Evolutionary conservation across 2,329 filamentous ascomycete species (phyloP).

Genomic region (Clonostachys byssicola): DNA sequence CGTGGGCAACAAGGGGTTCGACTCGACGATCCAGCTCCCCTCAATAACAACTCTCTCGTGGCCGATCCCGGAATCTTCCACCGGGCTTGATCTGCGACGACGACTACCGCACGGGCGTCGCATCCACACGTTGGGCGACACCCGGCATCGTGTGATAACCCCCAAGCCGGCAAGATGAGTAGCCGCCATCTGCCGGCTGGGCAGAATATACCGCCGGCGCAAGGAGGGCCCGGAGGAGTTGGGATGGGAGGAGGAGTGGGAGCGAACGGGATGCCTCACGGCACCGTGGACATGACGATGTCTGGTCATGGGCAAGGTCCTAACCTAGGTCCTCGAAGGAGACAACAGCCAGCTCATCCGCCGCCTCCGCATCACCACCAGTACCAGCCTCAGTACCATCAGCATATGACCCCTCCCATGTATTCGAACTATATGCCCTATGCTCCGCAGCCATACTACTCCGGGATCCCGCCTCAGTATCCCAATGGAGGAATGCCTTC

Average conservation of each 20-base stretch:
- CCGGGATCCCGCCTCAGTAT: slow-evolving; percentile 56
- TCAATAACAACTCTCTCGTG: neutral
- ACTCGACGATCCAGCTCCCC: neutral
- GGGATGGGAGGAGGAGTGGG: slow-evolving; percentile 17
- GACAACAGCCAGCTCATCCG: slow-evolving; percentile 17
- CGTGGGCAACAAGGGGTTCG: too few species aligned
- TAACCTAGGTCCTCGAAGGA: slow-evolving; percentile 16
- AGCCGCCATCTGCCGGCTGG: slow-evolving; percentile 73
- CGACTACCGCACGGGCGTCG: slow-evolving; percentile 15
- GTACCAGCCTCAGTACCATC: slow-evolving; percentile 29
- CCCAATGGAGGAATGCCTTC: slow-evolving; percentile 44
- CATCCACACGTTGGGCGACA: slow-evolving; percentile 19
- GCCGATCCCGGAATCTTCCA: neutral
- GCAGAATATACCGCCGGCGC: slow-evolving; percentile 46
- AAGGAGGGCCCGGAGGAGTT: slow-evolving; percentile 9
- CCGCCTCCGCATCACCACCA: slow-evolving; percentile 4
- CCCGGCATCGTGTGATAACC: slow-evolving; percentile 16
- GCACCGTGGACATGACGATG: slow-evolving; percentile 23
- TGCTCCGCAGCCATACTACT: slow-evolving; percentile 32
- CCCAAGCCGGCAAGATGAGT: slow-evolving; percentile 75
- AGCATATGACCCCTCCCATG: slow-evolving; percentile 35
- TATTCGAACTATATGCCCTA: slow-evolving; percentile 50
- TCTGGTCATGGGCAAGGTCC: slow-evolving; percentile 5
- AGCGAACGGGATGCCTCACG: slow-evolving; percentile 12
- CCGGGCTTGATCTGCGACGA: slow-evolving; percentile 8